Evolutionary conservation across 371 early-diverging fungal genomes (phyloP).

Genomic region (Mucor plumbeus): DNA sequence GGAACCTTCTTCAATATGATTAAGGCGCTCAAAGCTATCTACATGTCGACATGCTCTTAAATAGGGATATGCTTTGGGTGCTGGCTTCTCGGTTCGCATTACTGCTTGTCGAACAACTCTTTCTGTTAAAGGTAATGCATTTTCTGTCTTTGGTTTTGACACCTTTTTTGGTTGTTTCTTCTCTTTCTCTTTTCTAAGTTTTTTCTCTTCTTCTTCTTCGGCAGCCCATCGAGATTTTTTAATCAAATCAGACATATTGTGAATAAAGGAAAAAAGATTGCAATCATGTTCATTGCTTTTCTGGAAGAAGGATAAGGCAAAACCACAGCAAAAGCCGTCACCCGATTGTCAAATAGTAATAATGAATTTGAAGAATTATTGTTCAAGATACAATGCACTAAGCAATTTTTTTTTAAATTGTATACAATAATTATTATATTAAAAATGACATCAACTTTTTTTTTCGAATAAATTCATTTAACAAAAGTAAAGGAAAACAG

Average conservation of each 20-base stretch:
- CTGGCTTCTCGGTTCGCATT: conserved; percentile 19
- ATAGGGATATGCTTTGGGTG: conserved; percentile 20
- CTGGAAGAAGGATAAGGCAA: no score
- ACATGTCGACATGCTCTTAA: conserved; percentile 74
- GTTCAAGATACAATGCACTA: no score
- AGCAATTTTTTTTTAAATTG: no score
- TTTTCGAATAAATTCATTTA: no score
- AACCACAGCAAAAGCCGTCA: not conserved
- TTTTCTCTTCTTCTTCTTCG: conserved; percentile 31
- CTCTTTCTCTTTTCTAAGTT: conserved; percentile 10
- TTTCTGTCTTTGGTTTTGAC: conserved; percentile 1
- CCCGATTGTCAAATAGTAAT: no score
- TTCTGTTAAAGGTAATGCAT: not conserved
- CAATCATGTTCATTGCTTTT: not conserved
- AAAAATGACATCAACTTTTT: no score
- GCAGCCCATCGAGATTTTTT: conserved; percentile 48
- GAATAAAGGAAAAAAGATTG: not conserved
- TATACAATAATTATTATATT: no score
- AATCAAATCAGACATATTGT: conserved; percentile 17
- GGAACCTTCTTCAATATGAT: conserved; percentile 98
- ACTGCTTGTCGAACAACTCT: conserved; percentile 13
- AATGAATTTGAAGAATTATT: no score
- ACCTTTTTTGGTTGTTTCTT: conserved; percentile 2
- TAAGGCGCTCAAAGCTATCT: conserved; percentile 88
- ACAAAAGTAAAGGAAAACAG: no score